phyloP scores from a whole-genome alignment of 768 basidiomycete species.

The Suillus placidus region DNA sequence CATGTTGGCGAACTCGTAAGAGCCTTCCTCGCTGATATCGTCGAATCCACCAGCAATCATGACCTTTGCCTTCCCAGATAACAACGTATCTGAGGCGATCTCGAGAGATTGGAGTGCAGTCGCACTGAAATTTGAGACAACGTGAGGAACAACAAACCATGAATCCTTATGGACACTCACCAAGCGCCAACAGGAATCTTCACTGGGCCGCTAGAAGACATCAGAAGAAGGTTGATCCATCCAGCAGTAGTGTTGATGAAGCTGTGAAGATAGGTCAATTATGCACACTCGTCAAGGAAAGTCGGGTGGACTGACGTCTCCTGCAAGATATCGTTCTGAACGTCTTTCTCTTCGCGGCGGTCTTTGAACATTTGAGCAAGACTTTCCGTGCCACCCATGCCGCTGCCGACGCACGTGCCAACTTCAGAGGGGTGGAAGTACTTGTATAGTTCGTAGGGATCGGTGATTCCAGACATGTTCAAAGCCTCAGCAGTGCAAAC shows the following conservation, averaged over 20 bases:
- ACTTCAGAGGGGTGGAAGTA: conserved; percentile 96
- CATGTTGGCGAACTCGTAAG: conserved; percentile 99
- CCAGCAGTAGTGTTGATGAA: conserved; percentile 99
- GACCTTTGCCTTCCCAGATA: conserved; percentile 96
- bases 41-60: conserved; percentile 99
- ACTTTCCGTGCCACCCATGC: conserved; percentile 95
- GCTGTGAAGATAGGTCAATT: conserved; percentile 40
- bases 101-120: conserved; percentile 98
- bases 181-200: conserved; percentile 99
- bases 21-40: conserved; percentile 97
- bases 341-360: conserved; percentile 95
- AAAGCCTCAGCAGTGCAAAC: conserved; percentile 94
- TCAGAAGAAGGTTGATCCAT: conserved; percentile 92
- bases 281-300: conserved; percentile 2
- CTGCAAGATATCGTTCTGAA: conserved; percentile 97
- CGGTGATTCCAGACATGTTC: conserved; percentile 95
- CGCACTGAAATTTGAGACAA: conserved; percentile 53
- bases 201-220: conserved; percentile 97
- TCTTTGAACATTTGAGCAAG: conserved; percentile 99
- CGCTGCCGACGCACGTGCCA: conserved; percentile 91
- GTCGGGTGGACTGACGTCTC: conserved; percentile 75
- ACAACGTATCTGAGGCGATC: conserved; percentile 94
- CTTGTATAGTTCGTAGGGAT: conserved; percentile 97
- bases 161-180: conserved; percentile 44
- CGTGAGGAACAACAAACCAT: conserved; percentile 5